Evolutionary conservation across 306 rosid genomes (phyloP).

Genomic region (Trichosanthes truncata): DNA sequence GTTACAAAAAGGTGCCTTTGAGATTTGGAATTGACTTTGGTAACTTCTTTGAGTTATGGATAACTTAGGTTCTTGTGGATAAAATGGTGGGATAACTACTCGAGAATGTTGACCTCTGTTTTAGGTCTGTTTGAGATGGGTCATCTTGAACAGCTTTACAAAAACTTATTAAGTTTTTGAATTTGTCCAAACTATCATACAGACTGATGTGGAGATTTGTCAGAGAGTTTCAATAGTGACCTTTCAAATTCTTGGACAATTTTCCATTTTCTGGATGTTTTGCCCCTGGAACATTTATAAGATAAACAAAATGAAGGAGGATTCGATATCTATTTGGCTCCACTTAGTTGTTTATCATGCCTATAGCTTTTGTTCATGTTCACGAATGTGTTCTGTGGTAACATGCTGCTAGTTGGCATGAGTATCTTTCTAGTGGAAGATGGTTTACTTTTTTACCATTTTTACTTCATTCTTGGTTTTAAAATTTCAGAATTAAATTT

Average conservation of each 20-base stretch:
- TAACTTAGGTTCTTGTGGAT: neutral
- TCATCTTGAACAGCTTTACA: neutral
- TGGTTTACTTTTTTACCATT: neutral
- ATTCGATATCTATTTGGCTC: neutral
- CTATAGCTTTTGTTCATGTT: neutral
- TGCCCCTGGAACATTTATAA: neutral
- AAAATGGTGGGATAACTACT: neutral
- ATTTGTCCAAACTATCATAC: neutral
- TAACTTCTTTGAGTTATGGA: neutral
- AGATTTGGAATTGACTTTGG: too few relatives aligned
- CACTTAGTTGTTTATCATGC: neutral
- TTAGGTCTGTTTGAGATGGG: neutral
- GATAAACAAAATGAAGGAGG: neutral
- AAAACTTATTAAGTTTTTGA: neutral
- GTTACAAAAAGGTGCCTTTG: too few relatives aligned
- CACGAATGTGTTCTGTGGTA: neutral
- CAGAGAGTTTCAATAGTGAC: neutral
- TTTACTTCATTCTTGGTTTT: neutral
- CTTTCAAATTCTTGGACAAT: neutral
- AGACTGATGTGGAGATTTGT: neutral
- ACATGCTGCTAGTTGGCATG: neutral
- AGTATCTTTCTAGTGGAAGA: neutral
- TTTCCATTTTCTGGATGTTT: neutral
- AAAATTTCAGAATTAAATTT: neutral
- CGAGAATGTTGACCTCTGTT: neutral